Evolutionary conservation across 2,329 filamentous ascomycete species (phyloP).

Genomic region (Venturia oleaginea): DNA sequence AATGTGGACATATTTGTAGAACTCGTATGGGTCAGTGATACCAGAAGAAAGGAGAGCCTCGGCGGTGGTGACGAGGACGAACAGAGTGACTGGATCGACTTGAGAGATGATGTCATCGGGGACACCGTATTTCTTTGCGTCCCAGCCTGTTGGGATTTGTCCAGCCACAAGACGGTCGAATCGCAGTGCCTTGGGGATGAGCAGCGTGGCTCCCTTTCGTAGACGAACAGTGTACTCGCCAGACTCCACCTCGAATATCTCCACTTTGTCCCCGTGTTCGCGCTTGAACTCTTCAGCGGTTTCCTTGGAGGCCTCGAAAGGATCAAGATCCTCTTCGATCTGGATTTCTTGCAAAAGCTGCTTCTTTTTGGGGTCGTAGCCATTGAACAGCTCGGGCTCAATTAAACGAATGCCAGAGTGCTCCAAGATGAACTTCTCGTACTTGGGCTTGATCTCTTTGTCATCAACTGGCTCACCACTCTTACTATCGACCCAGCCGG

Average conservation of each 20-base stretch:
- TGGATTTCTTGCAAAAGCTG: slow-evolving; percentile 96
- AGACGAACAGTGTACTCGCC: slow-evolving; percentile 91
- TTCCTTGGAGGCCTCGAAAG: slow-evolving; percentile 95
- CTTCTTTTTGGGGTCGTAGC: slow-evolving; percentile 98
- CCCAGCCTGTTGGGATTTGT: slow-evolving; percentile 94
- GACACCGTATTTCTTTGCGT: slow-evolving; percentile 90
- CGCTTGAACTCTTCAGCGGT: slow-evolving; percentile 95
- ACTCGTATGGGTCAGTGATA: slow-evolving; percentile 98
- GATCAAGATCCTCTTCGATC: slow-evolving; percentile 92
- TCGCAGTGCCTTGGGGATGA: slow-evolving; percentile 93
- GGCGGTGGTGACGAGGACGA: slow-evolving; percentile 85
- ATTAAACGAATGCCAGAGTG: slow-evolving; percentile 97
- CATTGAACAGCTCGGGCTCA: slow-evolving; percentile 91
- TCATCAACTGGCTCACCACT: slow-evolving; percentile 92
- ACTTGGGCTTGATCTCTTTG: slow-evolving; percentile 95
- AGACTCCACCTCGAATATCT: slow-evolving; percentile 92
- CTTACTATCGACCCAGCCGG: slow-evolving; percentile 94
- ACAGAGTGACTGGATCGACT: slow-evolving; percentile 93
- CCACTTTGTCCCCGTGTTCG: slow-evolving; percentile 94
- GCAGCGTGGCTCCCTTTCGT: slow-evolving; percentile 88
- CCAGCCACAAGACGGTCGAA: slow-evolving; percentile 97
- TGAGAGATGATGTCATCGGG: slow-evolving; percentile 97
- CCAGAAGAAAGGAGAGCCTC: slow-evolving; percentile 85
- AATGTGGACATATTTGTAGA: slow-evolving; percentile 98
- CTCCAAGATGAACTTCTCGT: slow-evolving; percentile 92